Base-by-base conservation (phyloP, 495 filamentous ascomycete genomes). In the Penicillium macrosclerotiorum region DNA sequence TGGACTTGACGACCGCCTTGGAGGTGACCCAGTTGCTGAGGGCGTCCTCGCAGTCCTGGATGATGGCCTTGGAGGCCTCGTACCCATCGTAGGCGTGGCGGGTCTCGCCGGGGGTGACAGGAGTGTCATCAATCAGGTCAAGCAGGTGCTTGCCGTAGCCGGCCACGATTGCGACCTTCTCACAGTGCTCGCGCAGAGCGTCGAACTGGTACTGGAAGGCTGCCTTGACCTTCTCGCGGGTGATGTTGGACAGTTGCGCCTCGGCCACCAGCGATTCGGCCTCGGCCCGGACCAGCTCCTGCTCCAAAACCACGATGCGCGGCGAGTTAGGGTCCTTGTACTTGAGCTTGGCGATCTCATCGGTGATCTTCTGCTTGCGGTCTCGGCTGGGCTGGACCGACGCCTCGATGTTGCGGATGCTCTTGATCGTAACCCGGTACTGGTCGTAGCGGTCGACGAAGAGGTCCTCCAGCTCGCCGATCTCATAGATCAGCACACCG, bases 291-390 rank as follows among this genome's bases (percentile, higher is more conserved):
- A 98, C 93, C 41, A 98, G 86, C 70, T 98, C 93, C 68, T 97
- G 93, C 71, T 98, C 93, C 54, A 98, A 85, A 25, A 98, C 90
- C 41, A 95, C 90, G 41, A 98, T 97, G 66, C 89, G 90, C 30
- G 94, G 90, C 8, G 90, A 96, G 74, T 94, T 94, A 24, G 93
- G 93, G 65, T 98, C 94, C 74, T 97, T 97, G 82, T 97, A 98
- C 70, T 98, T 98, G 42, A 98, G 81, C 67, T 98, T 93, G 13
- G 93, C 92, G 55, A 98, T 97, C 58, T 97, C 89, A 63, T 98
- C 94, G 60, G 90, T 96, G 67, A 98, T 97, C 74, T 97, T 98
- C 69, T 98, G 93, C 72, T 98, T 98, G 63, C 93, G 86, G 72
- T 98, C 93, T 68, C 93, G 81, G 78, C 90, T 95, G 39, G 93